phyloP scores from a whole-genome alignment of 768 basidiomycete species.

The Amanita rubescens region DNA sequence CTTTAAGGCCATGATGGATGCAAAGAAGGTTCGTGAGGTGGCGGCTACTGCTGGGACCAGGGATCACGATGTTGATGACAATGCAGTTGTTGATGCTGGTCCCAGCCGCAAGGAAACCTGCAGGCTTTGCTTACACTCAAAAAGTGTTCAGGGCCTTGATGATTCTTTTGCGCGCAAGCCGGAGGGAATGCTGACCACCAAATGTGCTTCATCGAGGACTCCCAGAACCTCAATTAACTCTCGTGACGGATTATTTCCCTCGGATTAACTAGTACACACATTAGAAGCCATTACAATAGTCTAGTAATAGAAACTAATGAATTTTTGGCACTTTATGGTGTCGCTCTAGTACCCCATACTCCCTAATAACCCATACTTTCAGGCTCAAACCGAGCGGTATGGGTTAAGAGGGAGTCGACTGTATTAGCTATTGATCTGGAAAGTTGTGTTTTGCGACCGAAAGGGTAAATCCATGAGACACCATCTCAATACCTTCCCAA shows the following conservation, averaged over 20 bases:
- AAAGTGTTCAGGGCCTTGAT: conserved; percentile 14
- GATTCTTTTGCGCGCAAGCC: conserved; percentile 17
- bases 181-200: conserved; percentile 15
- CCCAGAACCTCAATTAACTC: conserved; percentile 2
- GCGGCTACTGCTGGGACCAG: background rate
- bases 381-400: too few species aligned
- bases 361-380: too few species aligned
- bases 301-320: too few species aligned
- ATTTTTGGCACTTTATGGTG: too few species aligned
- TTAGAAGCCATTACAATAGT: too few species aligned
- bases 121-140: conserved; percentile 14
- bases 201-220: conserved; percentile 11
- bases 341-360: too few species aligned
- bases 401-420: too few species aligned
- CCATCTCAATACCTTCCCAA: too few species aligned
- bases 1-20: conserved; percentile 1
- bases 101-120: conserved; percentile 17
- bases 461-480: too few species aligned
- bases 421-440: too few species aligned
- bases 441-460: too few species aligned
- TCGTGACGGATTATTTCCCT: conserved; percentile 1
- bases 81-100: conserved; percentile 2
- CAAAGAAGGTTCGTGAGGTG: background rate
- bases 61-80: conserved; percentile 10
- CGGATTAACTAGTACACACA: too few species aligned